Percentiles rank a stretch among this genome's conserved stretches.
Evolutionary conservation across 805 yeast species (phyloP).

Genomic region (Saccharomycopsis sp.): DNA sequence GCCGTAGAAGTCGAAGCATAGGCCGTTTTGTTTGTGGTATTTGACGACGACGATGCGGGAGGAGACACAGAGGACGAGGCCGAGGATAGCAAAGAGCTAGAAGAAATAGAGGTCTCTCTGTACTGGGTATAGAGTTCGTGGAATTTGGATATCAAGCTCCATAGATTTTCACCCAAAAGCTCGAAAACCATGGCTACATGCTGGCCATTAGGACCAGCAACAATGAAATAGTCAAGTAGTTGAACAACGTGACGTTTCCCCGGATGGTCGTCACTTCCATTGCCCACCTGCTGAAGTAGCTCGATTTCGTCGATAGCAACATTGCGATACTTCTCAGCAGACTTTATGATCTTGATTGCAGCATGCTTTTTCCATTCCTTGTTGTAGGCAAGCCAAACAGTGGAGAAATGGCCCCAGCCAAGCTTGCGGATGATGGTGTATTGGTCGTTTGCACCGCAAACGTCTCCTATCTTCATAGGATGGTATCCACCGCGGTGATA

Average conservation of each 20-base stretch:
- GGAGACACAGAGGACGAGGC: not conserved
- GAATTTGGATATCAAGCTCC: slow-evolving; percentile 73
- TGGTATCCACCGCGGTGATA: slow-evolving; percentile 94
- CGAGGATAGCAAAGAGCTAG: not conserved
- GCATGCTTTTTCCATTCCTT: slow-evolving; percentile 52
- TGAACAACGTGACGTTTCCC: slow-evolving; percentile 80
- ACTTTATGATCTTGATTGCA: slow-evolving; percentile 89
- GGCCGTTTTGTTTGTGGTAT: no score
- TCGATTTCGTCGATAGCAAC: slow-evolving; percentile 93
- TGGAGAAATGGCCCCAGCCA: slow-evolving; percentile 99
- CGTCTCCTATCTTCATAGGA: slow-evolving; percentile 86
- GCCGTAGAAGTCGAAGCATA: not conserved
- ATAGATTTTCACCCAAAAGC: slow-evolving; percentile 87
- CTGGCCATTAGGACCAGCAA: slow-evolving; percentile 82
- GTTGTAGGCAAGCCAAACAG: slow-evolving; percentile 84
- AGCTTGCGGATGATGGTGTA: slow-evolving; percentile 80
- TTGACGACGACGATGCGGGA: not conserved
- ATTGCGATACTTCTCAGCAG: slow-evolving; percentile 85
- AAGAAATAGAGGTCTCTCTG: not conserved
- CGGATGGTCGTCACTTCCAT: slow-evolving; percentile 59
- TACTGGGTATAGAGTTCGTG: slow-evolving; percentile 28
- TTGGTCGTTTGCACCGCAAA: slow-evolving; percentile 57
- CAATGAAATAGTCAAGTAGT: slow-evolving; percentile 76
- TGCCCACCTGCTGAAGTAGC: slow-evolving; percentile 58
- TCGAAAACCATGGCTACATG: slow-evolving; percentile 98